Percentiles rank a stretch among this genome's conserved stretches.
These are phyloP conservation scores for Acer yangbiense DNA, from an alignment of 345 rosid genomes.

Conservation along the genomic window DNA sequence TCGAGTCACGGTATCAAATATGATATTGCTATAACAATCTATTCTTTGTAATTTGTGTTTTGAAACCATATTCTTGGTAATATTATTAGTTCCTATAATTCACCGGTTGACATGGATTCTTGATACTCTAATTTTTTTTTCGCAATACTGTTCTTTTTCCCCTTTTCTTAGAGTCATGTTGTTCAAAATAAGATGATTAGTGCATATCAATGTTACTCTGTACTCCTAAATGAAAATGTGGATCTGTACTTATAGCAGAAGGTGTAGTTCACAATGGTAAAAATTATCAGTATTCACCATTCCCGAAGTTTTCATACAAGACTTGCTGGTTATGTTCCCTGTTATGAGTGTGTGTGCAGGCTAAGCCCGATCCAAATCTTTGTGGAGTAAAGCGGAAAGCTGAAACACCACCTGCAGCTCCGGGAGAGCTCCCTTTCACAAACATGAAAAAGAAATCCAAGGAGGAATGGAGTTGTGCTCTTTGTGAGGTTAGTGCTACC, in stretches of 20 bases:
- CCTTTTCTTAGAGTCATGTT: not conserved
- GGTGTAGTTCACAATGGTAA: not conserved
- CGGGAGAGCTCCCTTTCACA: slow-evolving; percentile 16
- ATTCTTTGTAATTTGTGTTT: too few relatives aligned
- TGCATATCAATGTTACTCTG: not conserved
- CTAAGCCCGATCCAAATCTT: slow-evolving; percentile 44
- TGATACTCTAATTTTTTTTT: not conserved
- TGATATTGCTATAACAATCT: too few relatives aligned
- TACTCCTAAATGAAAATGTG: not conserved
- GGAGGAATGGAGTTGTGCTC: slow-evolving; percentile 55
- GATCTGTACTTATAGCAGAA: not conserved
- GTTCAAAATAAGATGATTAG: not conserved
- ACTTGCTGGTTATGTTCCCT: slow-evolving; percentile 19
- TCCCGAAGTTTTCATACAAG: not conserved
- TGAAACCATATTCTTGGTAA: not conserved
- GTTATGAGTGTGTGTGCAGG: slow-evolving; percentile 40
- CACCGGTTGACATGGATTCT: not conserved
- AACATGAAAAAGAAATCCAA: slow-evolving; percentile 32
- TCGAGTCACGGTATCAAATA: too few relatives aligned
- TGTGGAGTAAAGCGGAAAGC: slow-evolving; percentile 48
- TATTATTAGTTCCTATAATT: not conserved
- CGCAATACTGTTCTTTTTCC: not conserved
- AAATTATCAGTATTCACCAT: not conserved
- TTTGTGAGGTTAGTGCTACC: slow-evolving; percentile 44
- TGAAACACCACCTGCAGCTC: slow-evolving; percentile 22